Percentiles rank a stretch among this genome's conserved stretches.
Evolutionary conservation across 164 flowering plant genomes (phyloP).

Genomic region (Vitis riparia): DNA sequence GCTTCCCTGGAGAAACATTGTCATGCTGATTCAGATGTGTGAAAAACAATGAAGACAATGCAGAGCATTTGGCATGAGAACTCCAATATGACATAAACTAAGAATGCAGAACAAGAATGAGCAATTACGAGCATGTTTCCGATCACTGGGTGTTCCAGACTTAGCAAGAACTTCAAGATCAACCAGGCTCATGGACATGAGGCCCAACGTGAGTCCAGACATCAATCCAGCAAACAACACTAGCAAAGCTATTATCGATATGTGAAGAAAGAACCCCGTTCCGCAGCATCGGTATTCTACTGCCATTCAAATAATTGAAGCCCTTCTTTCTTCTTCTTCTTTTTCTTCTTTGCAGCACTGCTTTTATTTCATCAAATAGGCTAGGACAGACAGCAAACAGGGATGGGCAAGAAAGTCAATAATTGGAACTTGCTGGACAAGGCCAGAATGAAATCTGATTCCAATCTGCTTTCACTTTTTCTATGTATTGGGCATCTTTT

Average conservation of each 20-base stretch:
- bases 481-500: background rate
- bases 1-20: too few species aligned
- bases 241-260: slow-evolving; percentile 37
- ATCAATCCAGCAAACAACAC: slow-evolving; percentile 87
- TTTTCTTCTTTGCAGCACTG: background rate
- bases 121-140: slow-evolving; percentile 61
- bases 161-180: slow-evolving; percentile 92
- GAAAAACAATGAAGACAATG: too few species aligned
- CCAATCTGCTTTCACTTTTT: background rate
- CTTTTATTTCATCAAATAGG: too few species aligned
- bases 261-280: slow-evolving; percentile 46
- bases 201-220: slow-evolving; percentile 94
- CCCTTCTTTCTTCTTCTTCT: background rate
- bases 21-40: too few species aligned
- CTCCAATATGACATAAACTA: too few species aligned
- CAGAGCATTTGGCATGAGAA: too few species aligned
- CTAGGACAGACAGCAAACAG: too few species aligned
- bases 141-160: slow-evolving; percentile 83
- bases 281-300: slow-evolving; percentile 66
- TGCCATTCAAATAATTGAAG: slow-evolving; percentile 30
- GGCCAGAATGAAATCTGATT: slow-evolving; percentile 14
- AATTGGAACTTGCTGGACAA: background rate
- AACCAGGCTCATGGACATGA: slow-evolving; percentile 91
- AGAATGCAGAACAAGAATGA: background rate
- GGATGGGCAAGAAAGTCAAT: too few species aligned